A percentile compares a stretch with the other conserved stretches of the same genome.
phyloP scores from a whole-genome alignment of 2,329 filamentous ascomycete species.

The Neurospora crassa region DNA sequence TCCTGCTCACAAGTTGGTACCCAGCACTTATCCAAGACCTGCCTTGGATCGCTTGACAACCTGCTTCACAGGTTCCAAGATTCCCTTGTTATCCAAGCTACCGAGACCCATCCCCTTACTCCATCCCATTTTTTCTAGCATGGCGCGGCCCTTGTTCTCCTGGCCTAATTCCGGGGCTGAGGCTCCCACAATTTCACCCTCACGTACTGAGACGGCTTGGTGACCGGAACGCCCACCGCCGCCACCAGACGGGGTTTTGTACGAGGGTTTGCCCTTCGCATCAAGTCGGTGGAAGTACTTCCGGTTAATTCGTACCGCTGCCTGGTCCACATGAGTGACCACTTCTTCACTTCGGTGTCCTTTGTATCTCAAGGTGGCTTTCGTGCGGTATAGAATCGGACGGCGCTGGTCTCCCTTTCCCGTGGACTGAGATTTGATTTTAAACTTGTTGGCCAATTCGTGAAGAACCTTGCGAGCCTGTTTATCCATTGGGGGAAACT shows the following conservation, averaged over 20 bases:
- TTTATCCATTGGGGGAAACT: conserved; percentile 78
- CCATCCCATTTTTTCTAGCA: conserved; percentile 99
- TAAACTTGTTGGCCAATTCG: conserved; percentile 63
- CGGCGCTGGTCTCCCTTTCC: conserved; percentile 66
- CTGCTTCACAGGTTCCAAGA: conserved; percentile 75
- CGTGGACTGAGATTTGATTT: conserved; percentile 74
- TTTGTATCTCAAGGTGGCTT: conserved; percentile 51
- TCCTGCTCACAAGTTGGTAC: not conserved
- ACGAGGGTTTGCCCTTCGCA: conserved; percentile 20
- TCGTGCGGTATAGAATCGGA: conserved; percentile 67
- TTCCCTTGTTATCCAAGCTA: conserved; percentile 74
- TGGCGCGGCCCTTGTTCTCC: conserved; percentile 73
- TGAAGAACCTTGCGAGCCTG: conserved; percentile 69
- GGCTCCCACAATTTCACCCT: conserved; percentile 83
- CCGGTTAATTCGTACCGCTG: conserved; percentile 36
- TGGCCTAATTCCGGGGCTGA: conserved; percentile 73
- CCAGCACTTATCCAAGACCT: conserved; percentile 54
- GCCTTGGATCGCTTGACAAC: conserved; percentile 80
- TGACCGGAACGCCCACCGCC: conserved; percentile 19
- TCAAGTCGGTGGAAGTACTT: conserved; percentile 49
- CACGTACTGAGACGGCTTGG: conserved; percentile 51
- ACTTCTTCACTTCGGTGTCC: conserved; percentile 42
- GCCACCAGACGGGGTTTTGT: conserved; percentile 8
- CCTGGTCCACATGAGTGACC: conserved; percentile 38
- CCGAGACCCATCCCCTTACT: conserved; percentile 77